Base-by-base conservation (phyloP, 495 filamentous ascomycete species). In the Neurospora hispaniola region DNA sequence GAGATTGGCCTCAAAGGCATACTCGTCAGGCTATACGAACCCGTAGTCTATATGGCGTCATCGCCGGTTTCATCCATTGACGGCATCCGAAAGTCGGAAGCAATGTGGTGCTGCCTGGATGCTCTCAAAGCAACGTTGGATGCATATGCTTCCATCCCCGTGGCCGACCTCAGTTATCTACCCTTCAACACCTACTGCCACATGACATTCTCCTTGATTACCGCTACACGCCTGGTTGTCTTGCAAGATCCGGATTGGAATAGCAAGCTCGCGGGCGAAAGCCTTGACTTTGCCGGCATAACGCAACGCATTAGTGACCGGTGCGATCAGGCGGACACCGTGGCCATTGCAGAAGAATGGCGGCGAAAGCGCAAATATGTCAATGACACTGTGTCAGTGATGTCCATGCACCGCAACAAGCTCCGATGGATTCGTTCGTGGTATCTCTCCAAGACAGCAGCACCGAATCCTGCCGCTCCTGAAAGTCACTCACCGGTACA, bases 201-300 rank as follows among this genome's bases (percentile, higher is more conserved):
- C 54, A 54, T 78, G 10, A 71, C 76, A 7, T 79, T 77, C 40
- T 59, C 71, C n/a, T 23, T 77, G n/a, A 72, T 79, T 1, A 75
- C 75, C 20, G 69, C 72, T 11, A 70, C 73, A 20, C 70, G 76
- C 16, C 59, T 79, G 3, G 70, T 78, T 4, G 69, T 74, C 27
- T 70, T 79, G 1, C 69, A 69, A 27, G 74, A 78, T 48, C 54
- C 72, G n/a, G 76, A 78, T 73, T 79, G 78, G 78, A 71, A 78
- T 40, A 69, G 43, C 35, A 42, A 62, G 12, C 41, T 75, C 3
- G 78, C 71, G 1, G 73, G 73, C 38, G 42, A 66, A 14, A 69
- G 38, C 10, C 69, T 79, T 66, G 76, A 78, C 70, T 73, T 76
- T 46, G 66, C 54, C 27, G 69, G 39, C 5, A 18, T 72, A 7